These are phyloP conservation scores for Biancaea sappan DNA, from an alignment of 306 rosid genomes.

Conservation along the genomic window DNA sequence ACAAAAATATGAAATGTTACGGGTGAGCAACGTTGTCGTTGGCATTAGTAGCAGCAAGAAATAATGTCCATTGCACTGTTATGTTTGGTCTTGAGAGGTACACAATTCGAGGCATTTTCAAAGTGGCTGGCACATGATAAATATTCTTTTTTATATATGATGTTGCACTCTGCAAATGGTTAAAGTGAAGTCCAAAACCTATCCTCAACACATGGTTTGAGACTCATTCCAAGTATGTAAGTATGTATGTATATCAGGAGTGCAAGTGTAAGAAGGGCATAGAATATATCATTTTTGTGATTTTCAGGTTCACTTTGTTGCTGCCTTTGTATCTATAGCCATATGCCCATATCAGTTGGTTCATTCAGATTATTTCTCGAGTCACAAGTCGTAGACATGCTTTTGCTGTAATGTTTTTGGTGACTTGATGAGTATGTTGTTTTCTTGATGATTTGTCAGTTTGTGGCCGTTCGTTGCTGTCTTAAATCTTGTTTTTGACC, in stretches of 20 bases:
- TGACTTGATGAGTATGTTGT: slow-evolving; percentile 27
- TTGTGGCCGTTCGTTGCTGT: neutral
- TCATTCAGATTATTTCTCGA: slow-evolving; percentile 37
- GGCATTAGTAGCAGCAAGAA: slow-evolving; percentile 92
- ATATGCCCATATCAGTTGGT: slow-evolving; percentile 41
- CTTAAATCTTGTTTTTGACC: neutral
- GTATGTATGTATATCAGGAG: slow-evolving; percentile 37
- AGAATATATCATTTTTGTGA: slow-evolving; percentile 28
- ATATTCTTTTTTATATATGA: slow-evolving; percentile 41
- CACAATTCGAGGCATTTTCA: slow-evolving; percentile 33
- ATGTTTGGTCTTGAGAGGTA: slow-evolving; percentile 3
- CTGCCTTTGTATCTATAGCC: slow-evolving; percentile 16
- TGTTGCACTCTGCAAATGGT: slow-evolving; percentile 31
- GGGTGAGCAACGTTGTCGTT: slow-evolving; percentile 98
- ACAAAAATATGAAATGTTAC: slow-evolving; percentile 37
- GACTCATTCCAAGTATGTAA: slow-evolving; percentile 25
- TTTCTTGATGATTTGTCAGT: slow-evolving; percentile 25
- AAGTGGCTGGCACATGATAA: slow-evolving; percentile 28
- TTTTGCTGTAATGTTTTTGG: slow-evolving; percentile 17
- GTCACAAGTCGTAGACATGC: slow-evolving; percentile 29
- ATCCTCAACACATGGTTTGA: slow-evolving; percentile 25
- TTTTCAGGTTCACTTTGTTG: slow-evolving; percentile 3
- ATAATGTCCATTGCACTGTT: slow-evolving; percentile 30
- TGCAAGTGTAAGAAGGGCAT: slow-evolving; percentile 29
- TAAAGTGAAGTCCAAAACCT: slow-evolving; percentile 18